A percentile compares a stretch with the other conserved stretches of the same genome.
Evolutionary conservation across 148 eudicot species (phyloP).

Genomic region (Pouteria glomerata): DNA sequence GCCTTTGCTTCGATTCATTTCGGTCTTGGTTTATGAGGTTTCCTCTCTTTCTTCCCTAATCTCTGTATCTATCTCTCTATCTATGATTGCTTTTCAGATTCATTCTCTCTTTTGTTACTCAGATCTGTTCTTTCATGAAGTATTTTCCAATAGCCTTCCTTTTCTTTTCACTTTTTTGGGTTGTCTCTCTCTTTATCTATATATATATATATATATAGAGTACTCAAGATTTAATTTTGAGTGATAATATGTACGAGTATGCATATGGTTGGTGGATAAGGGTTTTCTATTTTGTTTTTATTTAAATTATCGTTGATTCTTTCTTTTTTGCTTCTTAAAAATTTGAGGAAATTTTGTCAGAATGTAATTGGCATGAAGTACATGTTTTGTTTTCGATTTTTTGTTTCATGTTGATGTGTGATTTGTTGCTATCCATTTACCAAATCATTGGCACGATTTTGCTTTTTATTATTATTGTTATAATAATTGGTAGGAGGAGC

Average conservation of each 20-base stretch:
- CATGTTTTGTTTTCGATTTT: not conserved
- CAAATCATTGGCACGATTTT: not conserved
- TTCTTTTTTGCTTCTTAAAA: not conserved
- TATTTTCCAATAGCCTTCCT: not conserved
- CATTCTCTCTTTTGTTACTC: not conserved
- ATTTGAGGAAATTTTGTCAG: too few relatives aligned
- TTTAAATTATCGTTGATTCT: not conserved
- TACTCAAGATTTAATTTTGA: too few relatives aligned
- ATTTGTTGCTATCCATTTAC: not conserved
- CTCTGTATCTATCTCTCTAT: not conserved
- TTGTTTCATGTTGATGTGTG: not conserved
- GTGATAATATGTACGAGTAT: too few relatives aligned
- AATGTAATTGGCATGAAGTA: too few relatives aligned
- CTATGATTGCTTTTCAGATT: too few relatives aligned
- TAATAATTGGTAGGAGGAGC: too few relatives aligned
- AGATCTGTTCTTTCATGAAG: not conserved
- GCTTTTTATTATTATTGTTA: not conserved
- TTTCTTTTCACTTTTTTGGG: not conserved
- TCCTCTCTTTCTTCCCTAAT: not conserved
- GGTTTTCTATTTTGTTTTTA: not conserved
- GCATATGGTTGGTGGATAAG: not conserved
- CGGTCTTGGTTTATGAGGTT: constrained; percentile 20
- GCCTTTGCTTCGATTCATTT: constrained; percentile 1
- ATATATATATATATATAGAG: not conserved
- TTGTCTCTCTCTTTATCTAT: not conserved